Evolutionary conservation across 495 filamentous ascomycete species (phyloP), one percentile per base, ranked within the genome.

Genomic region (Xylaria palmicola): DNA sequence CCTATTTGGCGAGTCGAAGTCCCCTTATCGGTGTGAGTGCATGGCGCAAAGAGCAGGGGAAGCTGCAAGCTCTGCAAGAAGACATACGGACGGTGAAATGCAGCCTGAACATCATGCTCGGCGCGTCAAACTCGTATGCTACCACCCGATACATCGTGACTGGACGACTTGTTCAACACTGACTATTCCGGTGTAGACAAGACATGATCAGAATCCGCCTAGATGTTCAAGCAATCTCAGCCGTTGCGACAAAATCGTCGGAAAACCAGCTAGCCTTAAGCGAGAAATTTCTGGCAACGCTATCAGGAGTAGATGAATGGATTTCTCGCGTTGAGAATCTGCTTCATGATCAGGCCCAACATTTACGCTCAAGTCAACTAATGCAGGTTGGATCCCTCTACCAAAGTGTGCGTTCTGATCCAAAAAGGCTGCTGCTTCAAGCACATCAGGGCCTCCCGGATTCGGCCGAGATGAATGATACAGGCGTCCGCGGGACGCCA

Each of bases 41-140:
- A n/a, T 62, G 60, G 56, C 56, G 41, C n/a, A 71, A 63, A 32
- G 37, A 65, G 32, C 66, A 65, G 51, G 22, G n/a, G 24, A 62
- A 32, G 17, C 56, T 70, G 17, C 59, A 61, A 29, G 24, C 17
- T 3, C 56, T 70, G 49, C 68, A 68, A 49, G 52, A 66, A 12
- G 62, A 62, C 13, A 66, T 69, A n/a, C 53, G 52, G 15, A 36
- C 66, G 0, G 51, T 70, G 48, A 69, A 69, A 50, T 66, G 45
- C 37, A 66, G 52, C 19, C 63, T 70, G 20, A 69, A 70, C 44
- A 47, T 70, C 40, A 39, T 70, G n/a, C 63, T 70, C 3, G 67
- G 66, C 8, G 68, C 63, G 13, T 66, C 59, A 32, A 56, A 66
- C 43, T 70, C 67, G 65, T 68, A 55, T 19, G 65, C 44, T n/a